phyloP scores from a whole-genome alignment of 225 moss, liverwort and hornwort genomes.

The Polytrichum commune region DNA sequence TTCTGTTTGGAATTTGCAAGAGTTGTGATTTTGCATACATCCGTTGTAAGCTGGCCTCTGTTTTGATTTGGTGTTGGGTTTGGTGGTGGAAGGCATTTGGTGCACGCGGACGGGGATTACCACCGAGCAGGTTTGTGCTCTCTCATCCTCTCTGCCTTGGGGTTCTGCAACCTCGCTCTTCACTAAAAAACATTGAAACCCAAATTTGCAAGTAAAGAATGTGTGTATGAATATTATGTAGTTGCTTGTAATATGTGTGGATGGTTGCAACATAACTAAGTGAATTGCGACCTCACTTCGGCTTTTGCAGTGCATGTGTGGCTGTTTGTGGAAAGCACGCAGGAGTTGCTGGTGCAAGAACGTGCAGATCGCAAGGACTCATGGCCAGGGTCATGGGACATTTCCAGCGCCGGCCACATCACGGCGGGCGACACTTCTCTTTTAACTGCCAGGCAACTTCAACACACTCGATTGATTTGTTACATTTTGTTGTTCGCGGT shows the following conservation, averaged over 20 bases:
- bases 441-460: slow-evolving; percentile 68
- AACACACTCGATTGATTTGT: neutral
- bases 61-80: neutral
- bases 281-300: no score
- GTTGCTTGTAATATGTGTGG: no score
- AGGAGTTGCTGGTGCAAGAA: slow-evolving; percentile 83
- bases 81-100: slow-evolving; percentile 65
- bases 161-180: no score
- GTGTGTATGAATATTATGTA: no score
- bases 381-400: slow-evolving; percentile 92
- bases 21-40: neutral
- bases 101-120: slow-evolving; percentile 87
- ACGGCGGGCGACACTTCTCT: slow-evolving; percentile 87
- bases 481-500: no score
- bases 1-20: neutral
- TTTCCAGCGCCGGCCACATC: slow-evolving; percentile 93
- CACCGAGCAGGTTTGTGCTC: slow-evolving; percentile 53
- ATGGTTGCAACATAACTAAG: no score
- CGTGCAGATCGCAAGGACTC: slow-evolving; percentile 87
- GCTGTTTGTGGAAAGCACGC: slow-evolving; percentile 88
- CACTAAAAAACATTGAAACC: no score
- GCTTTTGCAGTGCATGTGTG: slow-evolving; percentile 59
- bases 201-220: no score
- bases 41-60: neutral
- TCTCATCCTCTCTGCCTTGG: no score